phyloP scores from a whole-genome alignment of 352 stramenopile genomes.

The Phytophthora vignae region DNA sequence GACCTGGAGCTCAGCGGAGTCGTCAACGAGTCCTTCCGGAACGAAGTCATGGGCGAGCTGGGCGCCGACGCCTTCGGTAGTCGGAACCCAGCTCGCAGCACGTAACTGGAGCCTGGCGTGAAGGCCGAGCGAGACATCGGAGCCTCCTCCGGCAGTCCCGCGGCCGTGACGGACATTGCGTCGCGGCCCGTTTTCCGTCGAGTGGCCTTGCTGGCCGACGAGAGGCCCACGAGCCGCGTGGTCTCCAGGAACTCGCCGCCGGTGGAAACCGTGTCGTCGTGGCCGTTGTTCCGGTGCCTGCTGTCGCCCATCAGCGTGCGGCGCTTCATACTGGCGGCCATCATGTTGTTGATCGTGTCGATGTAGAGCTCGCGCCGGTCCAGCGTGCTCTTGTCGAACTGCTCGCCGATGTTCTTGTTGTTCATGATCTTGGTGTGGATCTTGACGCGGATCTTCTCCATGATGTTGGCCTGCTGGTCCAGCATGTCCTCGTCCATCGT shows the following conservation, averaged over 20 bases:
- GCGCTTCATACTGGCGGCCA: constrained; percentile 76
- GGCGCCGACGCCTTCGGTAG: constrained; percentile 58
- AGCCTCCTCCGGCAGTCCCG: constrained; percentile 38
- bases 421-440: constrained; percentile 90
- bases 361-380: constrained; percentile 85
- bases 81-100: constrained; percentile 68
- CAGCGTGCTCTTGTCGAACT: constrained; percentile 85
- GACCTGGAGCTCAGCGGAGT: constrained; percentile 36
- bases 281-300: constrained; percentile 27
- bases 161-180: constrained; percentile 41
- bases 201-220: constrained; percentile 24
- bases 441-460: constrained; percentile 81
- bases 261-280: constrained; percentile 31
- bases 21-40: constrained; percentile 31
- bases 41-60: constrained; percentile 25
- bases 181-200: constrained; percentile 40
- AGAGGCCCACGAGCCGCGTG: constrained; percentile 44
- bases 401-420: constrained; percentile 91
- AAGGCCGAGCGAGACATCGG: constrained; percentile 43
- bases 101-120: constrained; percentile 47
- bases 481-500: constrained; percentile 75
- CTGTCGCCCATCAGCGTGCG: constrained; percentile 52
- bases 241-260: constrained; percentile 58
- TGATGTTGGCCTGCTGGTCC: constrained; percentile 57
- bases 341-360: constrained; percentile 82